Percentiles rank a stretch among this genome's conserved stretches.
These are phyloP conservation scores for Apiotrichum siamense DNA, from an alignment of 1,284 basidiomycete genomes.

Conservation along the genomic window DNA sequence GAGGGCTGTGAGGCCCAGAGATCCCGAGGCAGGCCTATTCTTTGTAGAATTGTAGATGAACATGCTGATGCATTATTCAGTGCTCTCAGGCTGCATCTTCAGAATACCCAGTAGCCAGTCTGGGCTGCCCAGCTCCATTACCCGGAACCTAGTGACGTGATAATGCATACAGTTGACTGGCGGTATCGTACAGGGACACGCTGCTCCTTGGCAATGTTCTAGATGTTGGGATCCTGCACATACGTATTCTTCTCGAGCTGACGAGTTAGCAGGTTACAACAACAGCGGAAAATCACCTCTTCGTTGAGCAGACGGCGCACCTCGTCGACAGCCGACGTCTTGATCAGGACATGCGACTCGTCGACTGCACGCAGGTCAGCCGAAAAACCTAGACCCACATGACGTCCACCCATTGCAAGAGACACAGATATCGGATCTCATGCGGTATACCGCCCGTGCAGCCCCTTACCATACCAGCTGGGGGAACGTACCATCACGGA, in stretches of 20 bases:
- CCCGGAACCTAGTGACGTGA: too few species aligned
- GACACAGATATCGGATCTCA: too few species aligned
- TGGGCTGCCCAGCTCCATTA: too few species aligned
- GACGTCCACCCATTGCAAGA: too few species aligned
- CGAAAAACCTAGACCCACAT: not conserved
- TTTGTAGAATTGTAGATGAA: too few species aligned
- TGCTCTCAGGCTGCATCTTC: too few species aligned
- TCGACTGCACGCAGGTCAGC: conserved; percentile 25
- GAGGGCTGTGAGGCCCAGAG: not conserved
- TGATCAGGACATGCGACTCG: conserved; percentile 39
- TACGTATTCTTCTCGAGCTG: conserved; percentile 46
- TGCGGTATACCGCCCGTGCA: not conserved
- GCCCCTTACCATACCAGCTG: not conserved
- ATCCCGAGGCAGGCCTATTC: not conserved
- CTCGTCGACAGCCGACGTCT: conserved; percentile 32
- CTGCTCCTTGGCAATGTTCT: not conserved
- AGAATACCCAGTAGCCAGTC: not conserved
- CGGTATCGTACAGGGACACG: not conserved
- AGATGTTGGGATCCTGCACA: conserved; percentile 32
- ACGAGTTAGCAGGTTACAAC: not conserved
- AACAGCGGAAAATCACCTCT: conserved; percentile 37
- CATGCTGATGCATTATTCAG: not conserved
- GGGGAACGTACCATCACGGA: conserved; percentile 30
- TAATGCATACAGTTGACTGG: not conserved
- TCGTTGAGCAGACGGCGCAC: conserved; percentile 33